A percentile compares a stretch with the other conserved stretches of the same genome.
Conservation (phyloP, 352 stramenopile species). For the Phytophthora brassicae region DNA sequence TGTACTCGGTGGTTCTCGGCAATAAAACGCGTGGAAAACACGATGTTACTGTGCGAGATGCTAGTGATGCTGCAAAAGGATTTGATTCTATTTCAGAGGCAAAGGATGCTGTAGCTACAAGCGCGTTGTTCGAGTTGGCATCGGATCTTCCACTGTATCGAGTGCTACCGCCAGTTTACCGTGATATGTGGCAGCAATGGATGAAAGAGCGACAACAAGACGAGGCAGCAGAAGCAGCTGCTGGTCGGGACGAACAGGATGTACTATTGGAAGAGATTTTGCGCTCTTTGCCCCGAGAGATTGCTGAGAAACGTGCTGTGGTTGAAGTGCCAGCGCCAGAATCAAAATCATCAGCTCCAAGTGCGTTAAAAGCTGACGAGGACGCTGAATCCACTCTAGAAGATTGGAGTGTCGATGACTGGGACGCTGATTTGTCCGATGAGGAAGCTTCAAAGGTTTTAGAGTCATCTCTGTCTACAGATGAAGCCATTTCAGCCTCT, state of each 20-base stretch:
- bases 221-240: conserved; percentile 35
- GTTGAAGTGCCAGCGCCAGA: conserved; percentile 13
- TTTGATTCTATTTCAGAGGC: conserved; percentile 70
- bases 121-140: conserved; percentile 87
- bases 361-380: conserved; percentile 5
- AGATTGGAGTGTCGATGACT: conserved; percentile 73
- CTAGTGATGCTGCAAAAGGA: conserved; percentile 37
- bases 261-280: conserved; percentile 55
- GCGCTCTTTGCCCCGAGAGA: conserved; percentile 47
- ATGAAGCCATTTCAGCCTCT: neutral
- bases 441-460: conserved; percentile 10
- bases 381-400: conserved; percentile 24
- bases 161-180: conserved; percentile 87
- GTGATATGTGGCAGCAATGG: conserved; percentile 88
- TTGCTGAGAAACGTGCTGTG: conserved; percentile 38
- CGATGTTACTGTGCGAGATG: conserved; percentile 42
- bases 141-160: conserved; percentile 86
- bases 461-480: conserved; percentile 1
- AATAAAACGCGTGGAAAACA: conserved; percentile 43
- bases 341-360: neutral
- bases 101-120: conserved; percentile 78
- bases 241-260: conserved; percentile 54
- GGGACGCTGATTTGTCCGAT: conserved; percentile 64
- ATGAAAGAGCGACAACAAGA: conserved; percentile 41
- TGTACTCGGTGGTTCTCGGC: conserved; percentile 60